These are phyloP conservation scores for Hylodesmum podocarpum DNA, from an alignment of 306 rosid species.

Conservation along the genomic window DNA sequence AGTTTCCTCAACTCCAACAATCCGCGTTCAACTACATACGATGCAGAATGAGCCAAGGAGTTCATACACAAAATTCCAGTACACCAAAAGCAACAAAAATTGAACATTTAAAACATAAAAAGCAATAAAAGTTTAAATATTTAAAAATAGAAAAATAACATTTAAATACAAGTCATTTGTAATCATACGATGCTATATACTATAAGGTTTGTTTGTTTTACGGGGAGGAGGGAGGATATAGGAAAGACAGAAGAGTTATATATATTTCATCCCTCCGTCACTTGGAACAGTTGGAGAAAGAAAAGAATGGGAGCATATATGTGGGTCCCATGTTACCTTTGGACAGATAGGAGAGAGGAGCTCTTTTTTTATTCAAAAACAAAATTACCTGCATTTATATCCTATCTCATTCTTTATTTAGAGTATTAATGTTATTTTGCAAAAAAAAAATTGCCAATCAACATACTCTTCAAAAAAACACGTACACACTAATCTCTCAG, in stretches of 20 bases:
- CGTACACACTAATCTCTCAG: neutral
- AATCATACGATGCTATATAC: neutral
- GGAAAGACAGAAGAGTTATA: neutral
- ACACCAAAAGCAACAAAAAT: conserved; percentile 3
- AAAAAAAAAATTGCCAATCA: neutral
- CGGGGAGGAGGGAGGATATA: neutral
- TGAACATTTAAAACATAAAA: conserved; percentile 5
- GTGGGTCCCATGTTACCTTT: neutral
- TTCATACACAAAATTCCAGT: conserved; percentile 18
- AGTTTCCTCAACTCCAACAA: conserved; percentile 87
- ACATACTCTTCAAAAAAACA: conserved; percentile 7
- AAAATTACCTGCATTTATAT: neutral
- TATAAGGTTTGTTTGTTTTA: neutral
- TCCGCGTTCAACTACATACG: conserved; percentile 84
- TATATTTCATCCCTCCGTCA: neutral
- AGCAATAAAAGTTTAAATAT: neutral
- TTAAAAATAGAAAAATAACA: neutral
- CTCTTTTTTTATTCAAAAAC: neutral
- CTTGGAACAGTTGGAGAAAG: neutral
- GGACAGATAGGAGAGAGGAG: neutral
- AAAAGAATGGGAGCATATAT: neutral
- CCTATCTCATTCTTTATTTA: neutral
- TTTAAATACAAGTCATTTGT: neutral
- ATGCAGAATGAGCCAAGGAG: conserved; percentile 19
- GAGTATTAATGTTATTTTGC: neutral